Base-by-base conservation (phyloP, 768 basidiomycete species). In the Grammothele lineata region DNA sequence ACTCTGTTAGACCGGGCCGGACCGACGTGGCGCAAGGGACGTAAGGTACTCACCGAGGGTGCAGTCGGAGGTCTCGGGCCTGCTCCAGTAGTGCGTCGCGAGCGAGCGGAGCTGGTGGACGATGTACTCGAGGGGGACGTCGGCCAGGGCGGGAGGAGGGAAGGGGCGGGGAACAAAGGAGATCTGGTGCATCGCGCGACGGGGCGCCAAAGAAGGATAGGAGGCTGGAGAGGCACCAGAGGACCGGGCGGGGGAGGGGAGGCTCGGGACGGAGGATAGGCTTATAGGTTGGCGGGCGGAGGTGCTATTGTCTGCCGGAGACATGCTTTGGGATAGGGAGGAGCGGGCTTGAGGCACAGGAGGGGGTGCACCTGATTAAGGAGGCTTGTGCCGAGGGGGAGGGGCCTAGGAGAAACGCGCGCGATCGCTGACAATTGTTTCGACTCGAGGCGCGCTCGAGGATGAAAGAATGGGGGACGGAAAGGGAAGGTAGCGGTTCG, bases 11-110 rank as follows among this genome's bases (percentile, higher is more conserved):
- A n/a, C n/a, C n/a, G n/a, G n/a, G n/a, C n/a, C n/a, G n/a, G 32
- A 22, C 37, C 8, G 27, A 22, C 34, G 35, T 34, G 15, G 37
- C n/a, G 47, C 37, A 19, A 23, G 40, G 6, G 33, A 30, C n/a
- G 33, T 30, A 26, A 32, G 37, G 26, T 21, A 56, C 68, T 47
- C 40, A 88, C 88, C 74, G 47, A 90, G 74, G 14, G 87, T 87
- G 64, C 87, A 91, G 64, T 91, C 85, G 8, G 87, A 78, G 1
- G 81, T 85, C 55, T 86, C 83, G 48, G 79, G 75, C 53, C 80
- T 85, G 58, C 82, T 77, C 87, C 87, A 88, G 66, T 83, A 87
- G 38, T 74, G 68, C 18, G 78, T 68, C 12, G 85, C 87, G 41
- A 88, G 69, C 59, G 65, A 69, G 65, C 77, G 83, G 34, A 89